Base-by-base conservation (phyloP, 768 basidiomycete genomes). In the Candolleomyces efflorescens region DNA sequence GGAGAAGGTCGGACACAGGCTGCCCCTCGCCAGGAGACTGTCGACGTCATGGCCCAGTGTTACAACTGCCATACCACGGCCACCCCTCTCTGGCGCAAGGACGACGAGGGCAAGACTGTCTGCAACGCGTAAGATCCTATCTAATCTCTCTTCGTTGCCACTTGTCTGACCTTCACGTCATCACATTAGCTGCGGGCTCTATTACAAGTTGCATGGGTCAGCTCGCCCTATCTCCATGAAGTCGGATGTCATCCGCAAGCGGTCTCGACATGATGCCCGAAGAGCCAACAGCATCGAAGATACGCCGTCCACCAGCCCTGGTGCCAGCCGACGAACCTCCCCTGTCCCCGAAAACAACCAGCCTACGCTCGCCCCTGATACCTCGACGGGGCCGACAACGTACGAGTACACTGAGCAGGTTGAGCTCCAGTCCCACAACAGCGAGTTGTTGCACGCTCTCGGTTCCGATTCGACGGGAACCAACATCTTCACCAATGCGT, bases 191-290 rank as follows among this genome's bases (percentile, higher is more conserved):
- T 92, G 91, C 61, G 90, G 90, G 4, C 69, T 92, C 6, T 92
- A 92, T 66, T 90, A 90, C 73, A 93, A 93, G 69, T 75, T 93
- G 2, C 90, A 93, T 68, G 91, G 92, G 17, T 86, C 90, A 18
- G 85, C 88, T 1, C 85, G 92, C 23, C 92, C 92, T 1, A 90
- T 92, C 60, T 90, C 89, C 7, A 93, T 94, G 91, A 93, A 93
- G 69, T 92, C 90, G 3, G 92, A 94, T 61, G 85, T 92, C 37
- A 91, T 94, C 62, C 88, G 91, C 60, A 93, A 93, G 67, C 86
- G 92, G 41, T 90, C 91, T 2, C 78, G 91, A 1, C 90, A 92
- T 63, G 90, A 92, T 59, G 86, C 87, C 20, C 82, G 89, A 37
- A 82, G 87, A 18, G 63, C 74, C 54, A 80, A 15, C 55, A 65